Evolutionary conservation across 2,329 filamentous ascomycete species (phyloP).

Genomic region (Fusarium sacchari): DNA sequence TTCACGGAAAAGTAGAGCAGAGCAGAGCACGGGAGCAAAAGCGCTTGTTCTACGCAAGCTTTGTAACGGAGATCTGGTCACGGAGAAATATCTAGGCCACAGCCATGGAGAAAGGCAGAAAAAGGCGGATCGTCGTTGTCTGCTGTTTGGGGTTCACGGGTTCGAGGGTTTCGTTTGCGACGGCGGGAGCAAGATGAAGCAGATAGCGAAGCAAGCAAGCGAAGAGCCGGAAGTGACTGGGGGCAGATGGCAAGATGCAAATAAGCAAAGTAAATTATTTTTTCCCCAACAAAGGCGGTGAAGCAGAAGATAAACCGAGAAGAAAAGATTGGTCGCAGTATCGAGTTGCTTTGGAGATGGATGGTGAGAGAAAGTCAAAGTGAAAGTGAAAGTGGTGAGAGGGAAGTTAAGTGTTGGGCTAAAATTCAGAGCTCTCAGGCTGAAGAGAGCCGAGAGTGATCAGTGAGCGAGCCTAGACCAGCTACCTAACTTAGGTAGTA

Average conservation of each 20-base stretch:
- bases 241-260: constrained; percentile 1
- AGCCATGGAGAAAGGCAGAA: constrained; percentile 30
- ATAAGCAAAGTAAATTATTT: constrained; percentile 7
- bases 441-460: constrained; percentile 32
- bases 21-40: constrained; percentile 24
- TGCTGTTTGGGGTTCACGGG: constrained; percentile 16
- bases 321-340: constrained; percentile 24
- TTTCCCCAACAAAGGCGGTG: constrained; percentile 9
- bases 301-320: background rate
- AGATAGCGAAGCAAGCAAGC: constrained; percentile 14
- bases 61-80: constrained; percentile 24
- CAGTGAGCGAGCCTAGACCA: constrained; percentile 24
- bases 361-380: constrained; percentile 1
- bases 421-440: constrained; percentile 39
- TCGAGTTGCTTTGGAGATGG: constrained; percentile 11
- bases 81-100: constrained; percentile 22
- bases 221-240: constrained; percentile 1
- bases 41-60: constrained; percentile 34
- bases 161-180: constrained; percentile 28
- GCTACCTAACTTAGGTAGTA: background rate
- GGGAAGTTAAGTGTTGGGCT: constrained; percentile 35
- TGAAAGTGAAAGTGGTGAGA: constrained; percentile 20
- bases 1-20: constrained; percentile 17
- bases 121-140: constrained; percentile 5
- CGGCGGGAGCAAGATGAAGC: constrained; percentile 10